Percentiles rank a stretch among this genome's conserved stretches.
These are phyloP conservation scores for Puccinia triticina DNA, from an alignment of 1,284 basidiomycete species.

Conservation along the genomic window DNA sequence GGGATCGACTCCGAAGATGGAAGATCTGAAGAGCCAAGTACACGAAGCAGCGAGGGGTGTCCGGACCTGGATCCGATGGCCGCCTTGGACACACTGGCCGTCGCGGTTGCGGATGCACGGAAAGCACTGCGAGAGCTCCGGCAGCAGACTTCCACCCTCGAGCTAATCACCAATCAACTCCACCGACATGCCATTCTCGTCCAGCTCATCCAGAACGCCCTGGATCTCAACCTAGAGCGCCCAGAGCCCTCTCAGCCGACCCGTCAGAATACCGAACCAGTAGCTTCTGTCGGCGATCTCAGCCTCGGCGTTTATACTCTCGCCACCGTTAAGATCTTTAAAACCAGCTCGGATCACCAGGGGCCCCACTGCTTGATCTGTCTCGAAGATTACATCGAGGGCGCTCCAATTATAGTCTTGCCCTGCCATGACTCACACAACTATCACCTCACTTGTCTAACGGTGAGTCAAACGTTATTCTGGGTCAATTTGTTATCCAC, in stretches of 20 bases:
- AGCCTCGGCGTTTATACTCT: background rate
- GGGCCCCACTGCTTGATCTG: constrained; percentile 14
- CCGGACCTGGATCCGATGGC: background rate
- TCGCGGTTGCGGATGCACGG: constrained; percentile 1
- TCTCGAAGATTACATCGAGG: constrained; percentile 5
- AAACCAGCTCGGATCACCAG: background rate
- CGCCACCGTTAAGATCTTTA: background rate
- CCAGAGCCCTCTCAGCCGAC: background rate
- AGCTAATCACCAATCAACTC: constrained; percentile 11
- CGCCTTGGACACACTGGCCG: constrained; percentile 6
- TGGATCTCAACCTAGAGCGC: background rate
- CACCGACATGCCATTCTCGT: background rate
- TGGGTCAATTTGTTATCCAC: background rate
- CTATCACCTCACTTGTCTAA: constrained; percentile 1
- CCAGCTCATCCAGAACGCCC: background rate
- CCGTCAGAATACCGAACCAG: background rate
- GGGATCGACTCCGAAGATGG: background rate
- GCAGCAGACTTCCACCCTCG: background rate
- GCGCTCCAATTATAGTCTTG: background rate
- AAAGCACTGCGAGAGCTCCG: background rate
- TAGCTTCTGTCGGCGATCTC: background rate
- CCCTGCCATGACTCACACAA: constrained; percentile 24
- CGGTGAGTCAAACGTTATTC: background rate
- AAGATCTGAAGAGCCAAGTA: background rate
- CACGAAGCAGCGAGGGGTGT: background rate